phyloP scores from a whole-genome alignment of 2,329 filamentous ascomycete genomes.

The Scedosporium aurantiacum region DNA sequence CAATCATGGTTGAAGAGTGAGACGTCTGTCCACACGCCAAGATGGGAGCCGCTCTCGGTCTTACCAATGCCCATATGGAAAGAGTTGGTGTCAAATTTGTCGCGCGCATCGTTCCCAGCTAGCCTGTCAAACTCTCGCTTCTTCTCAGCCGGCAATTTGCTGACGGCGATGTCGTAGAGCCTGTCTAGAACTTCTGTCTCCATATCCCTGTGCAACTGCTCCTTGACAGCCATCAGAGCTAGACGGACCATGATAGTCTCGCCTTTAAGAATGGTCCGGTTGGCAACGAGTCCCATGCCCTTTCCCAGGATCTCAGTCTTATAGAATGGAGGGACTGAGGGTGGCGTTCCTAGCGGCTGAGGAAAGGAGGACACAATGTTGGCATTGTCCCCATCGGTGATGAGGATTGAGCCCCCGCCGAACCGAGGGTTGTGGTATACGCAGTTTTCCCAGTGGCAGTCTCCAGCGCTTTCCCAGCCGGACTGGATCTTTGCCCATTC shows the following conservation, averaged over 20 bases:
- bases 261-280: constrained; percentile 21
- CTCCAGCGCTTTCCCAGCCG: background rate
- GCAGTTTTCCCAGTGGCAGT: background rate
- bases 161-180: background rate
- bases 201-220: constrained; percentile 18
- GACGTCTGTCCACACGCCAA: constrained; percentile 23
- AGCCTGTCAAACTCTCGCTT: background rate
- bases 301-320: constrained; percentile 20
- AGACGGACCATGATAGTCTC: constrained; percentile 22
- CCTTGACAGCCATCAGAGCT: constrained; percentile 20
- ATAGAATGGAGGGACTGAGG: constrained; percentile 17
- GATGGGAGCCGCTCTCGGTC: constrained; percentile 16
- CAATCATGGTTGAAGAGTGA: constrained; percentile 28
- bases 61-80: constrained; percentile 12
- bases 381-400: background rate
- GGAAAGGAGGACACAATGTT: background rate
- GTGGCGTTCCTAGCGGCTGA: background rate
- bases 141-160: background rate
- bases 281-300: constrained; percentile 24
- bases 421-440: background rate
- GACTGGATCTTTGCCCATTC: background rate
- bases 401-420: background rate
- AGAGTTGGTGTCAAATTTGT: background rate
- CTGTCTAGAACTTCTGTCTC: constrained; percentile 9
- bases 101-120: background rate